Evolutionary conservation across 768 basidiomycete genomes (phyloP), one percentile per base, ranked within the genome.

Genomic region (Boletus subparvulus): DNA sequence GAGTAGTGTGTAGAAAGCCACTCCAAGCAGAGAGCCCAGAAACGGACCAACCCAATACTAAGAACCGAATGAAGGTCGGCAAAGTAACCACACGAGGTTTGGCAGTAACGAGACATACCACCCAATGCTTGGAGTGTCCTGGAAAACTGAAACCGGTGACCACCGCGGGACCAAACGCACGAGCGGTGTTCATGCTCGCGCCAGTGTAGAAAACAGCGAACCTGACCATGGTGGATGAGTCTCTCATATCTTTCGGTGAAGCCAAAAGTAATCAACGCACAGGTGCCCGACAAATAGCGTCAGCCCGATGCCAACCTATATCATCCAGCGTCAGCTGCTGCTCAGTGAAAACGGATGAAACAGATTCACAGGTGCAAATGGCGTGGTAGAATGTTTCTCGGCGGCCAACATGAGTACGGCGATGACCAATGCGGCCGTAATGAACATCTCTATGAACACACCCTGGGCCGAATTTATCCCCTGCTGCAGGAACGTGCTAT

Each of bases 21-120:
- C 75, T 33, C 74, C 85, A 10, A 90, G 75, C 11, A 90, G 66
- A 6, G 85, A 78, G 32, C 89, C 88, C 21, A 90, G 74, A 52
- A 80, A 80, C 0, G 87, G 87, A 39, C 89, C 88, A 10, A 88
- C 71, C 87, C 86, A 87, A 64, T 87, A 87, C 84, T 87, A 54
- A 14, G 26, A 16, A 61, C 21, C 32, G 39, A 61, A 55, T 40
- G 30, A 40, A 21, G 44, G 21, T 59, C 24, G 56, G 57, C 47
- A 24, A 30, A 12, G 37, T n/a, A 56, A 30, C 32, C 16, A 26
- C 42, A 28, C 11, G 12, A 21, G 4, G 49, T 21, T 19, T 41
- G 39, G 3, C 16, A 35, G 16, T 2, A 32, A 26, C 9, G 5
- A n/a, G 36, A 74, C 82, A 35, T 69, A 86, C 86, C 56, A 87